A percentile compares a stretch with the other conserved stretches of the same genome.
phyloP scores from a whole-genome alignment of 495 filamentous ascomycete species.

The Xeromyces bisporus region DNA sequence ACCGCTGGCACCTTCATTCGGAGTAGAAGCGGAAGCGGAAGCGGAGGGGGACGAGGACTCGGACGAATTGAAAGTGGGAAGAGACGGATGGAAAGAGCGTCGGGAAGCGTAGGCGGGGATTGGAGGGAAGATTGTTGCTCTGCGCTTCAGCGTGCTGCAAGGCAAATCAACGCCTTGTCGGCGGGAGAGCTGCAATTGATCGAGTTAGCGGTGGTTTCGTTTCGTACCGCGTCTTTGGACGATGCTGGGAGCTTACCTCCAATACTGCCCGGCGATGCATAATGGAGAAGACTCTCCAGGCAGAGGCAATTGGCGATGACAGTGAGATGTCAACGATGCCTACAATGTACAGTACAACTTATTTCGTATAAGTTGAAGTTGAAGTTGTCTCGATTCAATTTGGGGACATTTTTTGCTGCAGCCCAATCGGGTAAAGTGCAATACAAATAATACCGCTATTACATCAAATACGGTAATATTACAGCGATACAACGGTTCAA shows the following conservation, averaged over 20 bases:
- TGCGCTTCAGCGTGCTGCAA: slow-evolving; percentile 10
- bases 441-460: no score
- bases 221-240: no score
- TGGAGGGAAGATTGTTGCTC: slow-evolving; percentile 8
- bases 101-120: slow-evolving; percentile 6
- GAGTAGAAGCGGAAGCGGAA: slow-evolving; percentile 10
- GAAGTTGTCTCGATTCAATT: no score
- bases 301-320: background rate
- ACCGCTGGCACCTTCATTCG: slow-evolving; percentile 1
- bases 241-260: slow-evolving; percentile 20
- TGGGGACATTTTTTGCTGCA: no score
- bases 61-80: slow-evolving; percentile 7
- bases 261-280: slow-evolving; percentile 24
- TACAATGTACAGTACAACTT: no score
- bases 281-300: slow-evolving; percentile 2
- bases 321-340: no score
- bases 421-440: no score
- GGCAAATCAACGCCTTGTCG: slow-evolving; percentile 17
- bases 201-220: background rate
- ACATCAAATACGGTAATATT: no score
- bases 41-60: slow-evolving; percentile 8
- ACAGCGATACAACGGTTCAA: no score
- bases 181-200: slow-evolving; percentile 10
- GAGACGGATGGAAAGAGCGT: slow-evolving; percentile 17
- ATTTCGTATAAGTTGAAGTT: no score